Evolutionary conservation across 768 basidiomycete species (phyloP), one percentile per base, ranked within the genome.

Genomic region (Suillus ampliporus): DNA sequence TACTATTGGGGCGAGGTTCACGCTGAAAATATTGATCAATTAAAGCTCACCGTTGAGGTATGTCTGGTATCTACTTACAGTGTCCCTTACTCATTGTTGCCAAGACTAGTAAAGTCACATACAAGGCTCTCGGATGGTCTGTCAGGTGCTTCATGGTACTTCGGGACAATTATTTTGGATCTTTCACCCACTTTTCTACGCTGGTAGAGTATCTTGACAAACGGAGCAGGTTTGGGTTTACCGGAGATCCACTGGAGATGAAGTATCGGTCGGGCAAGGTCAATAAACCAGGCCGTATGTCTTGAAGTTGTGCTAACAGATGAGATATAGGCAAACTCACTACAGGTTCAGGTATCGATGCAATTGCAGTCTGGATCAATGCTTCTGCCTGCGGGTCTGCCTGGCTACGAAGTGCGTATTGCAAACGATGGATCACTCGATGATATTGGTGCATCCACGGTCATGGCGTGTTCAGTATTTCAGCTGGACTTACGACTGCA

Each of bases 121-220:
- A 89, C 77, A 91, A 90, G 72, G 79, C 82, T 2, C 77, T 94
- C 58, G 96, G 95, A 26, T 97, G 96, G 96, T 88, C 88, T 2
- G 84, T 96, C 63, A 87, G 95, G 41, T 89, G 94, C 70, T 83
- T 97, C 66, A 91, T 99, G 87, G 86, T 90, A 44, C 71, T 97
- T 62, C 88, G 91, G 51, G 94, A 97, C 70, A 98, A 98, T 75
- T 99, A 99, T 75, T 87, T 98, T 56, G 97, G 97, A 13, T 83
- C 86, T 5, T 99, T 97, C 76, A 97, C 95, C 2, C 92, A 97
- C 67, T 98, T 96, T 69, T 89, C 89, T 3, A 97, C 94, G 1
- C 80, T 94, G 46, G 84, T 83, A 23, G 97, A 99, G 78, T 97
- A 94, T 72, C 78, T 94, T 51, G 85, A 89, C 58, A 90, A 88